A percentile compares a stretch with the other conserved stretches of the same genome.
These are phyloP conservation scores for Annulohypoxylon bovei DNA, from an alignment of 495 filamentous ascomycete genomes.

Conservation along the genomic window DNA sequence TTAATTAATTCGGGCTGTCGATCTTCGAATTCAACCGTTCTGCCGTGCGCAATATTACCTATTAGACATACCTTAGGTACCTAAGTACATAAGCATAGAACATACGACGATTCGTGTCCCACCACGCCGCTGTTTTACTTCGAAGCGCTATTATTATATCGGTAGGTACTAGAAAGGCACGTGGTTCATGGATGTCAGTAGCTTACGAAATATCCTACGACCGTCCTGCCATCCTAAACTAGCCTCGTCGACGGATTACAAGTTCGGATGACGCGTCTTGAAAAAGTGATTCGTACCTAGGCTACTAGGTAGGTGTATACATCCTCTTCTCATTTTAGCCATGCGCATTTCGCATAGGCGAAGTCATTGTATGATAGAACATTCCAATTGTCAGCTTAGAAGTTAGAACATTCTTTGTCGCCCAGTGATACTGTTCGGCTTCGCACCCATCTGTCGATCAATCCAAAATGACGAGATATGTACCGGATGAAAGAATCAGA, in stretches of 20 bases:
- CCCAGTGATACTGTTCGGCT: background rate
- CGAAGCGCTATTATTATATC: constrained; percentile 1
- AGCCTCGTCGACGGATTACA: constrained; percentile 4
- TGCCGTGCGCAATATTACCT: background rate
- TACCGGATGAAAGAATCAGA: background rate
- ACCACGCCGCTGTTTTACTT: constrained; percentile 27
- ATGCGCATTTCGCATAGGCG: background rate
- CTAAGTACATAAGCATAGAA: background rate
- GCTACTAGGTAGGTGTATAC: background rate
- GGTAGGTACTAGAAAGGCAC: too few species aligned
- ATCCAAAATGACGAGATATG: background rate
- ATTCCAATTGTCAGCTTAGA: background rate
- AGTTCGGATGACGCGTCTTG: constrained; percentile 27
- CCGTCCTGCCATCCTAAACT: background rate
- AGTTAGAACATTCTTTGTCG: background rate
- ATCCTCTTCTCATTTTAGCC: background rate
- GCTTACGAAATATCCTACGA: background rate
- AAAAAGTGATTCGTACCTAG: constrained; percentile 4
- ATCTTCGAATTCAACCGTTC: constrained; percentile 37
- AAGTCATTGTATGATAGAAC: background rate
- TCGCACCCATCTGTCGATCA: background rate
- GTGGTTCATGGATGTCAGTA: background rate
- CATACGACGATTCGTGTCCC: constrained; percentile 6
- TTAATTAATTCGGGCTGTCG: constrained; percentile 19
- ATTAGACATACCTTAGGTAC: background rate